A percentile compares a stretch with the other conserved stretches of the same genome.
phyloP scores from a whole-genome alignment of 1,139 yeast species.

The Candida labiduridarum region DNA sequence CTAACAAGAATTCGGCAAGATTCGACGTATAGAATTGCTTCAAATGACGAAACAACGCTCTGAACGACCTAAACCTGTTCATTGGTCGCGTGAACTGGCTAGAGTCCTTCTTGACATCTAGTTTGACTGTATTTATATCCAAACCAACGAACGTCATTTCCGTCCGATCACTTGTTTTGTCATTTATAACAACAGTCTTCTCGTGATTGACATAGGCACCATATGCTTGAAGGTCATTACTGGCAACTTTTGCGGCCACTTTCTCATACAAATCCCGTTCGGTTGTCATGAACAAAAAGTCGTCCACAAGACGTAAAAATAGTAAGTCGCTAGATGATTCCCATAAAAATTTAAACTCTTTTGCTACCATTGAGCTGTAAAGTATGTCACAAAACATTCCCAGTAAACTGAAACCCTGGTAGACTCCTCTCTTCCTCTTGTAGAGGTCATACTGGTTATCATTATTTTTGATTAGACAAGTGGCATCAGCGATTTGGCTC shows the following conservation, averaged over 20 bases:
- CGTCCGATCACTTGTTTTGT: slow-evolving; percentile 5
- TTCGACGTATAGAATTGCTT: slow-evolving; percentile 17
- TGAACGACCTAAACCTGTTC: slow-evolving; percentile 13
- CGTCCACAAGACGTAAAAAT: slow-evolving; percentile 78
- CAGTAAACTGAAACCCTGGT: slow-evolving; percentile 86
- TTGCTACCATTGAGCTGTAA: slow-evolving; percentile 63
- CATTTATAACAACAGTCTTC: slow-evolving; percentile 46
- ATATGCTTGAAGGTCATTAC: slow-evolving; percentile 44
- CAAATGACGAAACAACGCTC: slow-evolving; percentile 18
- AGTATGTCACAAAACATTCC: slow-evolving; percentile 74
- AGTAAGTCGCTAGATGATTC: slow-evolving; percentile 25
- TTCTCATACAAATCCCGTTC: slow-evolving; percentile 20
- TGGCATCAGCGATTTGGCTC: slow-evolving; percentile 29
- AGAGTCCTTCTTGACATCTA: slow-evolving; percentile 18
- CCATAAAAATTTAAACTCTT: slow-evolving; percentile 34
- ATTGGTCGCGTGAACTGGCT: slow-evolving; percentile 9
- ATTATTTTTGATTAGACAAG: slow-evolving; percentile 16
- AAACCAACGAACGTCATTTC: slow-evolving; percentile 36
- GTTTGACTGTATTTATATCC: slow-evolving; percentile 23
- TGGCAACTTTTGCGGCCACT: slow-evolving; percentile 22
- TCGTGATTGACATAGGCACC: slow-evolving; percentile 61
- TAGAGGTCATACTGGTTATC: slow-evolving; percentile 17
- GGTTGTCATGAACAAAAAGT: slow-evolving; percentile 70
- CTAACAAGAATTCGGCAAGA: slow-evolving; percentile 13
- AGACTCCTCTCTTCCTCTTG: slow-evolving; percentile 66